Evolutionary conservation across 192 early-diverging fungal species (phyloP).

Genomic region (Coemansia sp.): DNA sequence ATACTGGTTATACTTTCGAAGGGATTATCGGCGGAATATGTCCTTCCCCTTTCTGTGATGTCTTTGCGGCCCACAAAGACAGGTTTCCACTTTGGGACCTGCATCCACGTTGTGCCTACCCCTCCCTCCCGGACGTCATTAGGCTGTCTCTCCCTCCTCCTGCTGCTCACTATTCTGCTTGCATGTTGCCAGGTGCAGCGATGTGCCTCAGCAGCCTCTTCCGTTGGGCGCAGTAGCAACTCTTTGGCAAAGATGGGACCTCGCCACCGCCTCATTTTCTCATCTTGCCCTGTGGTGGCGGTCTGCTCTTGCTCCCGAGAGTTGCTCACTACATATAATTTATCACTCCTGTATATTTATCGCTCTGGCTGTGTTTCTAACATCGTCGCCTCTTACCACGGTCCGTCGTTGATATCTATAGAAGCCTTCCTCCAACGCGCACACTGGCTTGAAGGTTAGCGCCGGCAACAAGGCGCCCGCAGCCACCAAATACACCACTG

Average conservation of each 20-base stretch:
- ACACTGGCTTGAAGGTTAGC: conserved; percentile 10
- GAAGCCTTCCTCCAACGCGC: conserved; percentile 9
- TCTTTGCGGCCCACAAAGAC: conserved; percentile 3
- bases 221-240: neutral
- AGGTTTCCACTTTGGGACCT: conserved; percentile 4
- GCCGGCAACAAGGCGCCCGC: conserved; percentile 3
- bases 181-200: neutral
- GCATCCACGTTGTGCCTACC: neutral
- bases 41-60: neutral
- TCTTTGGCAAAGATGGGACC: neutral
- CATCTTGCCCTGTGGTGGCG: neutral
- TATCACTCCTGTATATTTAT: conserved; percentile 2
- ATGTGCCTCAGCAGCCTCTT: neutral
- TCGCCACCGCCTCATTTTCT: neutral
- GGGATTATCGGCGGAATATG: conserved; percentile 9
- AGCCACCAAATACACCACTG: conserved; percentile 9
- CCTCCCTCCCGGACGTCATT: neutral
- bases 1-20: neutral
- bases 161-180: conserved; percentile 6
- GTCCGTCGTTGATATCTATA: conserved; percentile 4
- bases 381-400: neutral
- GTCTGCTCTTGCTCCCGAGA: neutral
- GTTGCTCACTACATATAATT: conserved; percentile 1
- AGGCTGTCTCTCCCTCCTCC: neutral
- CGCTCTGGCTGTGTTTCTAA: conserved; percentile 5